phyloP scores from a whole-genome alignment of 164 flowering plant species.

The Dillenia suffruticosa region DNA sequence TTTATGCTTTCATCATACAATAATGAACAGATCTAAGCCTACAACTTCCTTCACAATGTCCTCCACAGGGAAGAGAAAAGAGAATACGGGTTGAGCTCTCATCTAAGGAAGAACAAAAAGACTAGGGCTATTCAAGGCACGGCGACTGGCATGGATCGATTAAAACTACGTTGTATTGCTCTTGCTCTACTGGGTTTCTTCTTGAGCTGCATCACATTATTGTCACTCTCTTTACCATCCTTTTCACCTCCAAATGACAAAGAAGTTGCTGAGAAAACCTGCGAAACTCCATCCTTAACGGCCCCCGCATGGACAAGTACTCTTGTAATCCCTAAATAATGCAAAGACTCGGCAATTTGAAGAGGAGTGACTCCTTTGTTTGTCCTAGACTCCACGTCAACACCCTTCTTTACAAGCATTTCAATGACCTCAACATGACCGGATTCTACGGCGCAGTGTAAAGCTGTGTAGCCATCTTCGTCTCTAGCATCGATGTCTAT shows the following conservation, averaged over 20 bases:
- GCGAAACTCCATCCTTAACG: conserved; percentile 17
- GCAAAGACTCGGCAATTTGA: conserved; percentile 53
- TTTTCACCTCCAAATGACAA: conserved; percentile 1
- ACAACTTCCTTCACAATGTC: too few species aligned
- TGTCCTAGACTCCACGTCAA: conserved; percentile 56
- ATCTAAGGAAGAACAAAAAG: too few species aligned
- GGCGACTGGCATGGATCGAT: conserved; percentile 30
- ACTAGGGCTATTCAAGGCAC: conserved; percentile 14
- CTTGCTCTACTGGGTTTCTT: conserved; percentile 18
- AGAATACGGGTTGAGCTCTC: too few species aligned
- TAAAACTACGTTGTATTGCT: conserved; percentile 23
- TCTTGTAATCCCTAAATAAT: conserved; percentile 50
- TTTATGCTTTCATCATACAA: too few species aligned
- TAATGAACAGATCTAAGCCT: too few species aligned
- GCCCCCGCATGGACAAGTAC: conserved; percentile 47
- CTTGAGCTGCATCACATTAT: conserved; percentile 3
- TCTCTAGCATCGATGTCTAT: conserved; percentile 49
- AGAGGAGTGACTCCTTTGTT: conserved; percentile 46
- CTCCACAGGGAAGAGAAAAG: too few species aligned
- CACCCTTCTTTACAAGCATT: conserved; percentile 59
- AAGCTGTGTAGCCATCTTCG: conserved; percentile 69
- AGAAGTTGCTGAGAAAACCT: not conserved
- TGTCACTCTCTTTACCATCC: conserved; percentile 7
- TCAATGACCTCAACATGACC: conserved; percentile 59
- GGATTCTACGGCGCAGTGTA: conserved; percentile 68